A percentile compares a stretch with the other conserved stretches of the same genome.
Conservation (phyloP, 2,329 filamentous ascomycete species). For the Cladosporium austrohemisphaericum region DNA sequence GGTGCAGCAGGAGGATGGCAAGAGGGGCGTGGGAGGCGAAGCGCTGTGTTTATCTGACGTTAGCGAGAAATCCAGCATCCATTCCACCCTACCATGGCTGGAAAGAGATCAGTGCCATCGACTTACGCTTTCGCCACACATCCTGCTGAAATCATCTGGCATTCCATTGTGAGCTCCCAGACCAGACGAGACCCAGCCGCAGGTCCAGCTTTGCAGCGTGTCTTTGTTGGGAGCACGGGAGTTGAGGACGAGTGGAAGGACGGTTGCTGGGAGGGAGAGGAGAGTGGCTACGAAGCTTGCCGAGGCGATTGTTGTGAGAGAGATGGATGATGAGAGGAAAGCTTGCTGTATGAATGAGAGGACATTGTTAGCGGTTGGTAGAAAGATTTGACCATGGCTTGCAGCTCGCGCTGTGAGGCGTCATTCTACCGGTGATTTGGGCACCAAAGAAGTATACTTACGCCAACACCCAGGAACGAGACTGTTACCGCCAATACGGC, state of each 20-base stretch:
- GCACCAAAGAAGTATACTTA: too few species aligned
- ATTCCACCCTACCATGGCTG: neutral
- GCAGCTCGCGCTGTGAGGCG: neutral
- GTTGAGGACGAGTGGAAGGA: slow-evolving; percentile 35
- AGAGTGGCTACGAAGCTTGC: slow-evolving; percentile 35
- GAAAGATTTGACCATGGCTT: too few species aligned
- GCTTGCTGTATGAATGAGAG: too few species aligned
- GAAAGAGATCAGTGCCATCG: neutral
- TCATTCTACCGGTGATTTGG: too few species aligned
- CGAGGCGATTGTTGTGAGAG: slow-evolving; percentile 17
- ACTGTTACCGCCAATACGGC: slow-evolving; percentile 32
- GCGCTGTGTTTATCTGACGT: slow-evolving; percentile 34
- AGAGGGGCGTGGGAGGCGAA: slow-evolving; percentile 45
- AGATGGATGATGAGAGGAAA: neutral
- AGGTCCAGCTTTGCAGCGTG: slow-evolving; percentile 39
- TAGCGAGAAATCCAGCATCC: neutral
- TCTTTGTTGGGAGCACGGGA: slow-evolving; percentile 24
- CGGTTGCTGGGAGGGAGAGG: slow-evolving; percentile 39
- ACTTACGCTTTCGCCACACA: slow-evolving; percentile 43
- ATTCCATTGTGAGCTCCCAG: slow-evolving; percentile 26
- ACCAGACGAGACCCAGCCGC: slow-evolving; percentile 26
- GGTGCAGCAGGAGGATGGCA: slow-evolving; percentile 39
- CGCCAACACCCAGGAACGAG: too few species aligned
- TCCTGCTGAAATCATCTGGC: slow-evolving; percentile 34
- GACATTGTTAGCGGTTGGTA: too few species aligned